Conservation (phyloP, 306 rosid genomes). For the Malus sylvestris region DNA sequence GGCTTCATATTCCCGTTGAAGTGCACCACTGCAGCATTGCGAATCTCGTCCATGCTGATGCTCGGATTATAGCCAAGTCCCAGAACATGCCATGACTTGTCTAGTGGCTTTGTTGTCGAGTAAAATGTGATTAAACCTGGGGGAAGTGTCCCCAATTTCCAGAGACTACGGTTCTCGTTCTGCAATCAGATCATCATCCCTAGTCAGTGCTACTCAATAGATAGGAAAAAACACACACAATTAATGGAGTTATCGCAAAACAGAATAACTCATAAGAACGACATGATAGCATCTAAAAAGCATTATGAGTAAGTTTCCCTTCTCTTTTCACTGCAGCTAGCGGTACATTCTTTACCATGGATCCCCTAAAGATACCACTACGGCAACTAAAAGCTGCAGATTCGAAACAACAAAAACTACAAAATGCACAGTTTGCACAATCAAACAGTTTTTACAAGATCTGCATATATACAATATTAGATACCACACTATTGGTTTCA, state of each 20-base stretch:
- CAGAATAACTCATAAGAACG: background rate
- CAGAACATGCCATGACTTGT: slow-evolving; percentile 86
- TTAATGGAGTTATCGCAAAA: background rate
- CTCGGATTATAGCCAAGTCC: slow-evolving; percentile 91
- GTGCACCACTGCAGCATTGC: slow-evolving; percentile 80
- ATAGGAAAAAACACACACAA: background rate
- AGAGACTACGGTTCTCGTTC: slow-evolving; percentile 73
- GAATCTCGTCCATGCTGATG: slow-evolving; percentile 69
- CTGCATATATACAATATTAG: background rate
- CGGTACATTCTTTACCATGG: background rate
- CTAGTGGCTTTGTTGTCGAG: slow-evolving; percentile 72
- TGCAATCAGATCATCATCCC: slow-evolving; percentile 31
- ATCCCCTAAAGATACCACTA: background rate
- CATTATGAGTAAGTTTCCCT: background rate
- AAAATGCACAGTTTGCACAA: background rate
- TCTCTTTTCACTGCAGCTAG: background rate
- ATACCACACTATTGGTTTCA: background rate
- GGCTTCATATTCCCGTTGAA: slow-evolving; percentile 89
- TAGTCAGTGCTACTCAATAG: background rate
- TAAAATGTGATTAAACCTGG: slow-evolving; percentile 79
- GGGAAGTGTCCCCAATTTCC: slow-evolving; percentile 84
- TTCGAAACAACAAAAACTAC: background rate
- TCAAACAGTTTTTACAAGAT: background rate
- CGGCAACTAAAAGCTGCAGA: background rate
- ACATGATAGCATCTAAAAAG: background rate